Conservation (phyloP, 1,139 yeast species). For the Scheffersomyces cryptocercus region DNA sequence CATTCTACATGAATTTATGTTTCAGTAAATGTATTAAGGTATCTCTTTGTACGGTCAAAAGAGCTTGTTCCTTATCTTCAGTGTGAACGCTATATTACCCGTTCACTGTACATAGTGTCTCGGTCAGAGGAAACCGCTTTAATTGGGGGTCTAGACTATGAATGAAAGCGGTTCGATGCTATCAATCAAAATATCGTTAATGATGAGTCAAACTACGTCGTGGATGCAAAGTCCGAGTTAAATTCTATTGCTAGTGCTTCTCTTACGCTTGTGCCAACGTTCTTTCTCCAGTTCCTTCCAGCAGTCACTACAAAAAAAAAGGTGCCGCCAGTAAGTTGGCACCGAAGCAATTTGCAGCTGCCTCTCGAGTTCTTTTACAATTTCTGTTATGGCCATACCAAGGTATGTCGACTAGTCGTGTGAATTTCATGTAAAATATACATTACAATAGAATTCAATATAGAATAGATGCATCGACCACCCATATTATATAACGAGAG, state of each 20-base stretch:
- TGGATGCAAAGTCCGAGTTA: slow-evolving; percentile 21
- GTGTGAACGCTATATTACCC: too few relatives aligned
- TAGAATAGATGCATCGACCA: too few relatives aligned
- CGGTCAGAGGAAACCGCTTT: slow-evolving; percentile 26
- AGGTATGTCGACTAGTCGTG: slow-evolving; percentile 40
- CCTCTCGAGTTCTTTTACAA: slow-evolving; percentile 34
- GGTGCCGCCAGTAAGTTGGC: slow-evolving; percentile 34
- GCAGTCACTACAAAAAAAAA: slow-evolving; percentile 30
- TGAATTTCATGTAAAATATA: too few relatives aligned
- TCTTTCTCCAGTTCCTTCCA: slow-evolving; percentile 33
- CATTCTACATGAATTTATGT: too few relatives aligned
- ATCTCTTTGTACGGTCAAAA: too few relatives aligned
- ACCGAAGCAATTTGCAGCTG: slow-evolving; percentile 36
- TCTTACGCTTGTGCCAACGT: slow-evolving; percentile 34
- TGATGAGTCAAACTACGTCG: slow-evolving; percentile 1
- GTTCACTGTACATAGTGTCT: too few relatives aligned
- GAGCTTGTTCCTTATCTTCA: too few relatives aligned
- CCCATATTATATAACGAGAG: too few relatives aligned
- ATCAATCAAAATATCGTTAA: slow-evolving; percentile 12
- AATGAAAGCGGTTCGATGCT: slow-evolving; percentile 14
- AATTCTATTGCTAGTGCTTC: slow-evolving; percentile 28
- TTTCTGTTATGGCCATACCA: slow-evolving; percentile 39
- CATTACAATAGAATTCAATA: too few relatives aligned
- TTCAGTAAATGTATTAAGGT: too few relatives aligned
- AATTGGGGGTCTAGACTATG: slow-evolving; percentile 26